phyloP scores from a whole-genome alignment of 75 land plant genomes.

The Selaginella tamariscina region DNA sequence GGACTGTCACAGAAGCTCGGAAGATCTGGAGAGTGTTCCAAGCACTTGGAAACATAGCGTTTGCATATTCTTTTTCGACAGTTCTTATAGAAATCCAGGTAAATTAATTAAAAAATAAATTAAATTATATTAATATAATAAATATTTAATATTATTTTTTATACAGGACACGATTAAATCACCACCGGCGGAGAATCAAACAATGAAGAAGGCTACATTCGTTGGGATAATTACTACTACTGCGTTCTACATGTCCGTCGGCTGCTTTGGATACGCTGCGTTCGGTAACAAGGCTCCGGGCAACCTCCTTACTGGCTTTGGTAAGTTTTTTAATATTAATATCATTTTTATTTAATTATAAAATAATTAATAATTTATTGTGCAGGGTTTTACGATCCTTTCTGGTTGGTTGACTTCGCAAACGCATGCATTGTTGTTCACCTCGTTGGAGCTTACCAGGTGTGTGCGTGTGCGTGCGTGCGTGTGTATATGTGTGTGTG shows the following conservation, averaged over 20 bases:
- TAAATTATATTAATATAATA: too few relatives aligned
- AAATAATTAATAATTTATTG: too few relatives aligned
- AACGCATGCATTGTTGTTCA: neutral
- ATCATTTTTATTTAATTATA: too few relatives aligned
- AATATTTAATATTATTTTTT: too few relatives aligned
- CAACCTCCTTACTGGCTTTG: neutral
- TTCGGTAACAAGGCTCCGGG: neutral
- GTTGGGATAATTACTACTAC: neutral
- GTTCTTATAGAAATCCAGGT: conserved; percentile 71
- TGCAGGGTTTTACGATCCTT: neutral
- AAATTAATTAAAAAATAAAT: neutral
- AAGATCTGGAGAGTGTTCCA: conserved; percentile 63
- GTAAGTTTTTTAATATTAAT: too few relatives aligned
- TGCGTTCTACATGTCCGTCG: neutral
- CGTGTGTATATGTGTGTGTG: too few relatives aligned
- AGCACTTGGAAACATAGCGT: conserved; percentile 67
- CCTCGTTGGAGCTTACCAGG: neutral
- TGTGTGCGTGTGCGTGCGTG: neutral
- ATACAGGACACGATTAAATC: neutral
- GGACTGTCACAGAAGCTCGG: neutral
- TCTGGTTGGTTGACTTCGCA: neutral
- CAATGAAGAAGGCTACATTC: neutral
- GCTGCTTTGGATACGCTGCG: neutral
- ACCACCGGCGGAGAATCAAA: neutral
- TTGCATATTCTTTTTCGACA: conserved; percentile 53